Conservation (phyloP, 768 basidiomycete species). For the Psilocybe tampanensis region DNA sequence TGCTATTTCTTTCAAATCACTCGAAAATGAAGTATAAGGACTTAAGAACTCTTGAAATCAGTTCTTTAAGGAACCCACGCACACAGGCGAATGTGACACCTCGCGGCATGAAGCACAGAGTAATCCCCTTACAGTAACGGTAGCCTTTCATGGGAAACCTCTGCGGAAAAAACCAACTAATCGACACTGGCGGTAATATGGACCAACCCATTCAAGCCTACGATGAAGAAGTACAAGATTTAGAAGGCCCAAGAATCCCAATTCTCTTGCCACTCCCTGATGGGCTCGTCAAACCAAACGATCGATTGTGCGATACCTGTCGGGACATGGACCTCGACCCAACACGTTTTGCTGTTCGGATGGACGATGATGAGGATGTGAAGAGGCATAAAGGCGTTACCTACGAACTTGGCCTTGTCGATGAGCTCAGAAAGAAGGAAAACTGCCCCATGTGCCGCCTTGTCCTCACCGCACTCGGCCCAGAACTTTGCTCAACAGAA, state of each 20-base stretch:
- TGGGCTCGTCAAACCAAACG: background rate
- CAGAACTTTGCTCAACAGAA: background rate
- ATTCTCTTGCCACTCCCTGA: conserved; percentile 8
- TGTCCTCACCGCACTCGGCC: background rate
- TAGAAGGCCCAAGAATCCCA: background rate
- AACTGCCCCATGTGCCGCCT: conserved; percentile 11
- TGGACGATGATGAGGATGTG: background rate
- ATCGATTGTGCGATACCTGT: conserved; percentile 10
- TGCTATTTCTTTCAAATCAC: no score
- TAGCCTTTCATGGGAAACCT: background rate
- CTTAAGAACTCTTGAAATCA: no score
- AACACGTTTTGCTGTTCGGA: background rate
- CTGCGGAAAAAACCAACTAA: background rate
- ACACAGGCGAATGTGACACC: no score
- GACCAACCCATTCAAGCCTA: background rate
- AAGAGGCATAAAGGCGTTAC: background rate
- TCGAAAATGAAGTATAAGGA: no score
- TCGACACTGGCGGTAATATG: background rate
- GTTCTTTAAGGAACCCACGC: background rate
- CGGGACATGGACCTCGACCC: background rate
- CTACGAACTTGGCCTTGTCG: conserved; percentile 4
- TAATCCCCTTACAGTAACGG: background rate
- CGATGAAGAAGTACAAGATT: background rate
- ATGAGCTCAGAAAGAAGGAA: conserved; percentile 2
- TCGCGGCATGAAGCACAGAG: background rate